phyloP scores from a whole-genome alignment of 179 eudicot species.

The Silene coronaria region DNA sequence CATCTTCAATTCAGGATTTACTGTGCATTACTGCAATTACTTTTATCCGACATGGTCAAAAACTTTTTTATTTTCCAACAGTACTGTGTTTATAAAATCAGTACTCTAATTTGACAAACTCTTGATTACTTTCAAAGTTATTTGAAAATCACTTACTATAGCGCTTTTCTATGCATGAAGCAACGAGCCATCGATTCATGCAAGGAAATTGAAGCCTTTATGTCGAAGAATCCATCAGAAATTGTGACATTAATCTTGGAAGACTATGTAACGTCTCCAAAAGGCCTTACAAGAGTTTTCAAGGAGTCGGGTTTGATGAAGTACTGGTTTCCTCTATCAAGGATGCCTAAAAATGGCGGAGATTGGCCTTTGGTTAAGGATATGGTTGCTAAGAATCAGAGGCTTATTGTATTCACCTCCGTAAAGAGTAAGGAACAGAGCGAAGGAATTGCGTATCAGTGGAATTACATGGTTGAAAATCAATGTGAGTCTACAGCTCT shows the following conservation, averaged over 20 bases:
- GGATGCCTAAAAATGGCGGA: constrained; percentile 62
- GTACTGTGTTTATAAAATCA: too few species aligned
- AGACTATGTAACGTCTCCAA: constrained; percentile 62
- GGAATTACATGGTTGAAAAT: constrained; percentile 79
- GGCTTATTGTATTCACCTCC: constrained; percentile 77
- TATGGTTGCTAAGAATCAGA: constrained; percentile 67
- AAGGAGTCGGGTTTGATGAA: constrained; percentile 56
- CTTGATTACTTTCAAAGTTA: background rate
- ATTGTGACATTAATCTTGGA: constrained; percentile 75
- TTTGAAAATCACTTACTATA: background rate
- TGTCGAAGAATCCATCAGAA: constrained; percentile 61
- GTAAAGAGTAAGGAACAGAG: constrained; percentile 39
- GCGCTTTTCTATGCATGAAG: constrained; percentile 20
- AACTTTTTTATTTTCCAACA: too few species aligned
- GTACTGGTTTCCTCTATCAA: constrained; percentile 68
- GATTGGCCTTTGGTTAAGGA: constrained; percentile 79
- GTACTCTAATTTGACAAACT: too few species aligned
- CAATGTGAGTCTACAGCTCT: constrained; percentile 38
- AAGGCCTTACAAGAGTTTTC: constrained; percentile 61
- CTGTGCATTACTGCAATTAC: background rate
- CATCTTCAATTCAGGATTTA: background rate
- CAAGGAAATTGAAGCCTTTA: constrained; percentile 57
- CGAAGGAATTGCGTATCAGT: constrained; percentile 85
- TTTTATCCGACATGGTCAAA: background rate
- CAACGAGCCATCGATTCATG: constrained; percentile 54